A percentile compares a stretch with the other conserved stretches of the same genome.
Conservation (phyloP, 2,329 filamentous ascomycete genomes). For the Colletotrichum acutatum region DNA sequence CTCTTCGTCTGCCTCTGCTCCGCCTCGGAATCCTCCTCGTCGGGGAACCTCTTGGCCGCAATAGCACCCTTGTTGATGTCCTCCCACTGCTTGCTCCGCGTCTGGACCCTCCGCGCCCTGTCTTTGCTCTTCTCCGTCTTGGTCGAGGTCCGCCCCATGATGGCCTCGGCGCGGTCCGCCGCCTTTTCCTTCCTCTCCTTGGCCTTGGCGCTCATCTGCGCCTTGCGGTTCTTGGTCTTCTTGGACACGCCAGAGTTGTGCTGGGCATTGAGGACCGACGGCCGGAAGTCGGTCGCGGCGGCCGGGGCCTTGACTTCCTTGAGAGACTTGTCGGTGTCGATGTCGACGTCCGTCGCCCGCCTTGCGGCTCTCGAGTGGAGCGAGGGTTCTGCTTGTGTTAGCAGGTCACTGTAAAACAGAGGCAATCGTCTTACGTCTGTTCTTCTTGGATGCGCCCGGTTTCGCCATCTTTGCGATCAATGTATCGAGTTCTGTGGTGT, state of each 20-base stretch:
- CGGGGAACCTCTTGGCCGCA: conserved; percentile 24
- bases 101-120: conserved; percentile 58
- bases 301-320: conserved; percentile 66
- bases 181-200: conserved; percentile 66
- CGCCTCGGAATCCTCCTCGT: conserved; percentile 40
- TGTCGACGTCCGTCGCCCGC: conserved; percentile 76
- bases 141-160: conserved; percentile 67
- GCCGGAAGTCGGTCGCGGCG: conserved; percentile 61
- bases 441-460: conserved; percentile 42
- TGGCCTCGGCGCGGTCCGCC: conserved; percentile 68
- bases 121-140: conserved; percentile 67
- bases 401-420: neutral
- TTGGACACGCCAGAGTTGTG: conserved; percentile 75
- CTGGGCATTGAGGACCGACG: conserved; percentile 77
- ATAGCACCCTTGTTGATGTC: conserved; percentile 60
- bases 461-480: conserved; percentile 34
- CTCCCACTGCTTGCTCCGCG: conserved; percentile 66
- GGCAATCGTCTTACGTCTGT: conserved; percentile 38
- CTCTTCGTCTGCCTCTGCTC: conserved; percentile 33
- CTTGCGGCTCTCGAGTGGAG: conserved; percentile 80
- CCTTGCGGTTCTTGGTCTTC: conserved; percentile 69
- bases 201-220: conserved; percentile 65
- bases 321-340: conserved; percentile 78
- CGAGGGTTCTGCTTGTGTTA: conserved; percentile 63
- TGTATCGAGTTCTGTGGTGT: conserved; percentile 6